A percentile compares a stretch with the other conserved stretches of the same genome.
These are phyloP conservation scores for Ramularia endophylla DNA, from an alignment of 2,329 filamentous ascomycete genomes.

Conservation along the genomic window DNA sequence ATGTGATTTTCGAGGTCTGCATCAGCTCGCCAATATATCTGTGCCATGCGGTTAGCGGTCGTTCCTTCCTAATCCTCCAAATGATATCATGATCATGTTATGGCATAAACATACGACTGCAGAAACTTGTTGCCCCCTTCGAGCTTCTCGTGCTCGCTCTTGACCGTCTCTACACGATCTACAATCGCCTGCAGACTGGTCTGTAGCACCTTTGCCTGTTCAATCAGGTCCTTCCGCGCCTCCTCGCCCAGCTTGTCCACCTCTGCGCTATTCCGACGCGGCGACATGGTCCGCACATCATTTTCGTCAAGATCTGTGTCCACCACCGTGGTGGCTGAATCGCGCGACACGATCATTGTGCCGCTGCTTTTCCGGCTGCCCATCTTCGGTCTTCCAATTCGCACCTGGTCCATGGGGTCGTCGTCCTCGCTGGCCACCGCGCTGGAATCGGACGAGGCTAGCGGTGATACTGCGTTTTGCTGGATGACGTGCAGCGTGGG, in stretches of 20 bases:
- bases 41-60: slow-evolving; percentile 34
- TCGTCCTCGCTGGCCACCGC: slow-evolving; percentile 30
- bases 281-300: slow-evolving; percentile 92
- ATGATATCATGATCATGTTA: too few species aligned
- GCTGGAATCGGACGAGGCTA: slow-evolving; percentile 26
- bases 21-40: slow-evolving; percentile 98
- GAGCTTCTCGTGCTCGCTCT: slow-evolving; percentile 91
- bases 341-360: slow-evolving; percentile 68
- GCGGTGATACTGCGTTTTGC: slow-evolving; percentile 12
- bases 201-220: slow-evolving; percentile 82
- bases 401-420: slow-evolving; percentile 17
- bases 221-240: slow-evolving; percentile 60
- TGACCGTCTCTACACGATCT: slow-evolving; percentile 89
- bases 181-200: slow-evolving; percentile 84
- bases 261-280: slow-evolving; percentile 82
- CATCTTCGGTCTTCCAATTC: slow-evolving; percentile 54
- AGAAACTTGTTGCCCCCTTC: slow-evolving; percentile 96
- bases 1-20: slow-evolving; percentile 61
- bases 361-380: slow-evolving; percentile 70
- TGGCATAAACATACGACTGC: slow-evolving; percentile 54
- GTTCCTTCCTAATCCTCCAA: too few species aligned
- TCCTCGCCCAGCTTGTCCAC: slow-evolving; percentile 81
- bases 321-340: slow-evolving; percentile 52
- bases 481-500: slow-evolving; percentile 12
- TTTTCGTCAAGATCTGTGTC: slow-evolving; percentile 66